Base-by-base conservation (phyloP, 164 flowering plant species). In the Cinnamomum micranthum region DNA sequence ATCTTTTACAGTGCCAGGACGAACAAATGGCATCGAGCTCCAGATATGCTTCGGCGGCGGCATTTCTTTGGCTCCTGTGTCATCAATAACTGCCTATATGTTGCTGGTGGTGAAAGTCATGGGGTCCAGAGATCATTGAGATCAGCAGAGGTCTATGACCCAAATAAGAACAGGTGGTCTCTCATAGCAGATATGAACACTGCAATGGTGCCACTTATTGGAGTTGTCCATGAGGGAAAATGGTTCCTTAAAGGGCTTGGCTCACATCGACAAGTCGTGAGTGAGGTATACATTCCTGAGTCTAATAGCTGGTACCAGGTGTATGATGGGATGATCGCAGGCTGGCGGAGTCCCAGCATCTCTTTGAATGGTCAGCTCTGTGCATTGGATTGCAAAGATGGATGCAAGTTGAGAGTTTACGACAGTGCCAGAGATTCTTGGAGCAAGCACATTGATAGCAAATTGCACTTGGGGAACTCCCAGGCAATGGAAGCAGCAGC, bases 11-110 rank as follows among this genome's bases (percentile, higher is more conserved):
- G 85, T 77, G 93, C 96, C 2, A 78, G 97, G 68, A 93, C 94
- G 31, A 93, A 91, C 70, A 91, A 87, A 75, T 93, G 97, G 97
- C 96, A 88, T 78, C 92, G 96, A n/a, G 97, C 94, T 13, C 97
- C 96, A 2, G 97, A 89, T 76, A 90, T 93, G 97, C 87, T 89
- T 23, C 87, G 93, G 11, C 74, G 95, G 50, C 79, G 94, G 27
- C 91, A 88, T 80, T 89, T 90, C 76, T 91, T 88, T 74, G 94
- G 95, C 17, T 86, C 94, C 1, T 90, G 97, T 79, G 94, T 93
- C 63, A 93, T 93, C 69, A 91, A 93, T 85, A 93, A 93, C 73
- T 88, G 96, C 78, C 81, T 93, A 77, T 92, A 89, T 77, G 95
- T 92, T 28, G 95, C 97, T 11, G 97, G 97, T 25, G 97, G 97